These are phyloP conservation scores for Zangia roseola DNA, from an alignment of 768 basidiomycete genomes.

Conservation along the genomic window DNA sequence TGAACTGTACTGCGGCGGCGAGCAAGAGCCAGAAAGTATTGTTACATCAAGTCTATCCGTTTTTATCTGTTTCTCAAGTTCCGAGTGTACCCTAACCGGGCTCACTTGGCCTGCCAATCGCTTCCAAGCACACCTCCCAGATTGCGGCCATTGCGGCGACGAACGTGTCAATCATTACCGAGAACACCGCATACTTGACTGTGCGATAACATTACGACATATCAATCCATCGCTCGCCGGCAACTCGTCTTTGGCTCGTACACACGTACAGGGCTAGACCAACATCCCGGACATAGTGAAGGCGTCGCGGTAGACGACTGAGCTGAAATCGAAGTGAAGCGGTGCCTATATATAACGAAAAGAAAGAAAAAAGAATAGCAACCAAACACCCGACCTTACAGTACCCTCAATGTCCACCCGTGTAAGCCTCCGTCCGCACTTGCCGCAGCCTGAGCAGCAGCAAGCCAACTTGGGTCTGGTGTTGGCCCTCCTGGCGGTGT, in stretches of 20 bases:
- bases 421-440: constrained; percentile 64
- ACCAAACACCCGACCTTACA: constrained; percentile 44
- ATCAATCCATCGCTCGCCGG: constrained; percentile 19
- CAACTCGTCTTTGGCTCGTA: constrained; percentile 11
- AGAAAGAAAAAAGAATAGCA: constrained; percentile 27
- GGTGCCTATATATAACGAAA: constrained; percentile 26
- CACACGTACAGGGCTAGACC: constrained; percentile 9
- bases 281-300: constrained; percentile 11
- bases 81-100: background rate
- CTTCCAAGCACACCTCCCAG: background rate
- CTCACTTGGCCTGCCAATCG: constrained; percentile 9
- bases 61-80: constrained; percentile 11
- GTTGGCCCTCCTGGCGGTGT: constrained; percentile 43
- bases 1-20: constrained; percentile 7
- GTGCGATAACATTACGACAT: constrained; percentile 27
- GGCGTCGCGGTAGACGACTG: constrained; percentile 1
- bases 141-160: constrained; percentile 14
- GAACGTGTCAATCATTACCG: constrained; percentile 26
- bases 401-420: constrained; percentile 78
- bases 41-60: background rate
- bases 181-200: constrained; percentile 3
- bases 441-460: constrained; percentile 69
- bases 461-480: constrained; percentile 68
- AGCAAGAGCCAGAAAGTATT: background rate
- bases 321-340: constrained; percentile 15